Evolutionary conservation across 257 asterid species (phyloP).

Genomic region (Osmanthus fragrans): DNA sequence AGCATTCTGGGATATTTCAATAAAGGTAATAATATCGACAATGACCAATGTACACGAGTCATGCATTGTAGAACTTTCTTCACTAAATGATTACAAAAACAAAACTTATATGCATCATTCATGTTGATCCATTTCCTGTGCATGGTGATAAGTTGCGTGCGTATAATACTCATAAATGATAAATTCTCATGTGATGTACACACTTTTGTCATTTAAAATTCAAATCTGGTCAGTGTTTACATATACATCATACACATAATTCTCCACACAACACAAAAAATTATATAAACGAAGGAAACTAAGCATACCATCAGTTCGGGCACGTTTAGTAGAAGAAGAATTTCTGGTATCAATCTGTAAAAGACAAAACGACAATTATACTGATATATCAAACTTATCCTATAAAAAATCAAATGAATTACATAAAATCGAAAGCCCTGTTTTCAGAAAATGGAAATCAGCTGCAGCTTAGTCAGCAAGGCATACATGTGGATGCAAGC

Average conservation of each 20-base stretch:
- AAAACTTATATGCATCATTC: background rate
- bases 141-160: background rate
- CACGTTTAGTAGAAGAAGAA: constrained; percentile 81
- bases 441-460: background rate
- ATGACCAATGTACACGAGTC: background rate
- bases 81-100: background rate
- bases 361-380: background rate
- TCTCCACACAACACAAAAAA: background rate
- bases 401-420: background rate
- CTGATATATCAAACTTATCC: background rate
- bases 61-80: background rate
- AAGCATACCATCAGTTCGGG: constrained; percentile 73
- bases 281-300: background rate
- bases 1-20: background rate
- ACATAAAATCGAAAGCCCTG: background rate
- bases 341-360: constrained; percentile 75
- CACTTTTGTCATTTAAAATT: background rate
- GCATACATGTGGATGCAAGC: too few relatives aligned
- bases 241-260: background rate
- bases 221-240: background rate
- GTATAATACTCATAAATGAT: background rate
- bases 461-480: too few relatives aligned
- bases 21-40: background rate
- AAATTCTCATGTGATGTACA: background rate
- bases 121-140: background rate